Base-by-base conservation (phyloP, 805 yeast species). In the Wickerhamomyces kurtzmanii region DNA sequence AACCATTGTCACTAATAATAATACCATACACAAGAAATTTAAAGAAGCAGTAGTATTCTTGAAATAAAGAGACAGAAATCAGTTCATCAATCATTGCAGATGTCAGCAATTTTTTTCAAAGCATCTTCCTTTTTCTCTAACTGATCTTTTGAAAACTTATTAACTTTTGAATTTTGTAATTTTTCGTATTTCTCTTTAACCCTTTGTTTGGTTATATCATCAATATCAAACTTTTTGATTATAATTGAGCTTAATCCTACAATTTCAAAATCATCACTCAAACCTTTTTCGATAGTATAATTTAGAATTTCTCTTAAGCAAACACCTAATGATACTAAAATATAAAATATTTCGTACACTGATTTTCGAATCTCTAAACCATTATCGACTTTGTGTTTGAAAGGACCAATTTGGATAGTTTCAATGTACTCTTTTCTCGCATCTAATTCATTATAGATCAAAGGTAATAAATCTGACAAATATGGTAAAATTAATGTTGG, bases 351-450 rank as follows among this genome's bases (percentile, higher is more conserved):
- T 43, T 83, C 94, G 48, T 76, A 80, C 6, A 81, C 62, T 21
- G 79, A 66, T 45, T 80, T 80, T 30, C 94, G 63, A 33, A 73
- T 69, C 33, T 75, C 84, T 22, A 81, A 58, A 0, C 86, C 91
- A 38, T 76, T 78, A 42, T 84, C 95, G 22, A 82, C 68, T 35
- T 75, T 74, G 46, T 82, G 87, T 45, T 81, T 82, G 59, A 79
- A 83, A 1, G 94, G 93, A 2, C 95, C 95, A 71, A 85, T 82
- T 26, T 77, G 79, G 19, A 84, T 75, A 12, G 65, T 57, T 30
- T 75, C 75, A 24, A 78, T 69, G 41, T 71, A 75, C 31, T 69
- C 67, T 18, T 64, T 67, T 37, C 68, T 68, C 1, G 75, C 61
- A 9, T 52, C 53, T 25, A 81, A 59, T 43, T 80, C 84, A 5